Base-by-base conservation (phyloP, 345 rosid species). In the Eutrema japonicum region DNA sequence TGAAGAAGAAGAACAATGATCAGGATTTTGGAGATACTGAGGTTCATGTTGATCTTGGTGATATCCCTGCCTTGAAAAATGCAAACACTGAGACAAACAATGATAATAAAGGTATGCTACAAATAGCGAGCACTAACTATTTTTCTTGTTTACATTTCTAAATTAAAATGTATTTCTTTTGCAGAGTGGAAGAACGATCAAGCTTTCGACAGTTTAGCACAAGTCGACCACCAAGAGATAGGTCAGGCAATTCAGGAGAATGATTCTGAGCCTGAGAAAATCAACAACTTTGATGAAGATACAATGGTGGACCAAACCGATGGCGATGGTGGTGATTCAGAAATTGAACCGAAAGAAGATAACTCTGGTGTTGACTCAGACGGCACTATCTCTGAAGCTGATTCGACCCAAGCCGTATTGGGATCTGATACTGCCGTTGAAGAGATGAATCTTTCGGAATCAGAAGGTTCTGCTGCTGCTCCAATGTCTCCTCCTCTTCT, bases 371-470 rank as follows among this genome's bases (percentile, higher is more conserved):
- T 22, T 67, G 73, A 67, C 22, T 48, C 68, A 14, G 78, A 74
- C 6, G 67, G 33, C 62, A 67, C 54, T 33, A 10, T 74, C 62
- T 67, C 73, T 59, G 78, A 59, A 26, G 78, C 63, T 59, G 78
- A 75, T 58, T 75, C 68, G 16, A 59, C 50, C 78, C 33, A 67
- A 75, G 73, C 78, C 8, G 72, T 58, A 32, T 3, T 49, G n/a
- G 78, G 73, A 50, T 50, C 63, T 41, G 68, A 74, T 51, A 50
- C 50, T 74, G 67, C 78, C 3, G 68, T 66, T 8, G 78, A 16
- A 16, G 16, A 16, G 16, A 16, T 16, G 16, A 16, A 8, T 7
- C 18, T 48, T 18, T 35, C 78, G 14, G 78, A 59, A 5, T 8
- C 53, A 18, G 67, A 66, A 66, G 67, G 5, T n/a, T 58, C 60